A percentile compares a stretch with the other conserved stretches of the same genome.
These are phyloP conservation scores for Chaetomiaceae sp. DNA, from an alignment of 2,329 filamentous ascomycete species.

Conservation along the genomic window DNA sequence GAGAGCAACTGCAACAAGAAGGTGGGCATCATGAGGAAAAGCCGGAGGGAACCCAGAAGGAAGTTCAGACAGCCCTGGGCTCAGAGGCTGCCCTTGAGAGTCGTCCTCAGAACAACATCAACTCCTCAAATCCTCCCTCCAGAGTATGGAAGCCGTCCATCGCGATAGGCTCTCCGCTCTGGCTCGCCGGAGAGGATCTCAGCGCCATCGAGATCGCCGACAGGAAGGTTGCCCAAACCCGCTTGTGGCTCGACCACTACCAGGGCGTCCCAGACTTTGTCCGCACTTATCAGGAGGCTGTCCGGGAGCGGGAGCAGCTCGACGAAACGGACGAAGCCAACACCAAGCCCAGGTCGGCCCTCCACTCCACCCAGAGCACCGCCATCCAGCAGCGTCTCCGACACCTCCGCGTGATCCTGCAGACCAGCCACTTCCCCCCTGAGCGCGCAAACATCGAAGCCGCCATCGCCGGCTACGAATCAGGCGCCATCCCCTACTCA, in stretches of 20 bases:
- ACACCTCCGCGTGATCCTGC: conserved; percentile 31
- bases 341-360: conserved; percentile 21
- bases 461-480: conserved; percentile 39
- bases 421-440: conserved; percentile 31
- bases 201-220: conserved; percentile 36
- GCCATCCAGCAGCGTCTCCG: conserved; percentile 34
- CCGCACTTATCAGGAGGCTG: conserved; percentile 21
- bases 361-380: conserved; percentile 27
- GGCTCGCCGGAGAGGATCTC: conserved; percentile 32
- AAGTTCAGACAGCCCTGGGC: no score
- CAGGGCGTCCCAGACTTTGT: conserved; percentile 16
- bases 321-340: conserved; percentile 31
- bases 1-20: neutral
- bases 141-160: conserved; percentile 29
- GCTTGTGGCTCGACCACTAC: conserved; percentile 19
- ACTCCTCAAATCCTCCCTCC: neutral
- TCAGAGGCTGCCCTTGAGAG: no score
- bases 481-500: conserved; percentile 38
- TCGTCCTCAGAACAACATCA: neutral
- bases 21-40: neutral
- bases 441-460: conserved; percentile 40
- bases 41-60: neutral
- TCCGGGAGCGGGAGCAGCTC: conserved; percentile 24
- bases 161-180: conserved; percentile 33
- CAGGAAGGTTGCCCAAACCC: conserved; percentile 36